These are phyloP conservation scores for Pyrenochaeta sp. DNA, from an alignment of 2,329 filamentous ascomycete genomes.

Conservation along the genomic window DNA sequence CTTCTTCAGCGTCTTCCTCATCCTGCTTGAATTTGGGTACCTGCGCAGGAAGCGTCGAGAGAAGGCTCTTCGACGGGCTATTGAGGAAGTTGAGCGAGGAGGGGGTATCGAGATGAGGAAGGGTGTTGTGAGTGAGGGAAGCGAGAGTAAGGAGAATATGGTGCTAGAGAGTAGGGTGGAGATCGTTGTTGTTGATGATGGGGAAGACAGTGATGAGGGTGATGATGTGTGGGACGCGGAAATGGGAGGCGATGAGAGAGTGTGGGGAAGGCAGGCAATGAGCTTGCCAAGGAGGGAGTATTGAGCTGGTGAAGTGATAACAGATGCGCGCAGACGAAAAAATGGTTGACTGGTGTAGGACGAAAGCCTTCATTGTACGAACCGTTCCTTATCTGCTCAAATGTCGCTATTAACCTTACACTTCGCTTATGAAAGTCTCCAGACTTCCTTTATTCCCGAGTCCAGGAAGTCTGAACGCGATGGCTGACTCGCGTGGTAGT, in stretches of 20 bases:
- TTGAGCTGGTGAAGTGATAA: slow-evolving; percentile 2
- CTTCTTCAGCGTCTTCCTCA: slow-evolving; percentile 14
- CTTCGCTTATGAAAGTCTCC: too few relatives aligned
- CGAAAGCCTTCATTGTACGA: neutral
- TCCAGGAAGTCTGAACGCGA: too few relatives aligned
- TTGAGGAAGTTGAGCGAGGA: slow-evolving; percentile 31
- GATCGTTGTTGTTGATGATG: slow-evolving; percentile 29
- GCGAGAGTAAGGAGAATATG: slow-evolving; percentile 31
- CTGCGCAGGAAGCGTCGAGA: slow-evolving; percentile 26
- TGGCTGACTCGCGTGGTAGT: too few relatives aligned
- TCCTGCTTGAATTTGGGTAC: slow-evolving; percentile 23
- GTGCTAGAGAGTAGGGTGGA: slow-evolving; percentile 36
- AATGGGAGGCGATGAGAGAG: slow-evolving; percentile 17
- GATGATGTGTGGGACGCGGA: slow-evolving; percentile 13
- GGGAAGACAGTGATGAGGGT: slow-evolving; percentile 13
- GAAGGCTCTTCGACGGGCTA: slow-evolving; percentile 22
- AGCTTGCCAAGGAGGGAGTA: slow-evolving; percentile 28
- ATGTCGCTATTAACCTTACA: too few relatives aligned
- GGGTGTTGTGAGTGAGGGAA: neutral
- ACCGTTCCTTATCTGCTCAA: neutral
- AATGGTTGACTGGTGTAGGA: neutral
- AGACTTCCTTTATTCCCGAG: too few relatives aligned
- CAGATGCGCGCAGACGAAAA: neutral
- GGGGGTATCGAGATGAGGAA: slow-evolving; percentile 12
- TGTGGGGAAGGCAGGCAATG: slow-evolving; percentile 18